Base-by-base conservation (phyloP, 805 yeast species). In the Myxozyma kluyveri region DNA sequence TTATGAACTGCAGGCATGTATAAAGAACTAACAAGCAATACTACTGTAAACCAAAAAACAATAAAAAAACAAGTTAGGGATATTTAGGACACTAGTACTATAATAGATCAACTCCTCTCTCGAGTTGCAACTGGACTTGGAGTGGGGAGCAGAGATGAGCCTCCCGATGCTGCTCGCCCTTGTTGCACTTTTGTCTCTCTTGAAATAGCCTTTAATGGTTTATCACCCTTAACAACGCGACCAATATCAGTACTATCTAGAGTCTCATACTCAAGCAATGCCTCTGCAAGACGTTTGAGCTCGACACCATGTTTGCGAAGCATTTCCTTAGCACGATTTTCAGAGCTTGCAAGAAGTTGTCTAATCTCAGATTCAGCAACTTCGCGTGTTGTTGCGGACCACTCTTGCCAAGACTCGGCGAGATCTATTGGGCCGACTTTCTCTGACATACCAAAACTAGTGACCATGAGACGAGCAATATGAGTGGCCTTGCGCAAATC, bases 401-500 rank as follows among this genome's bases (percentile, higher is more conserved):
- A 93, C 39, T 86, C 80, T 61, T 83, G 89, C 97, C 97, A 91
- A 65, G 87, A 83, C 64, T 89, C 96, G 42, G 91, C 79, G 44
- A 93, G 75, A 65, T 82, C 82, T 24, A 93, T 88, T 4, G 99
- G 99, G 1, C 99, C 99, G 51, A 93, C 86, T 50, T 77, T 80
- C 47, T 87, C 90, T 59, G 93, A 83, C 99, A 93, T 93, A 66
- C 99, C 99, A 67, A 87, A 93, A 45, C 88, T 83, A 0, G 96
- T 88, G 37, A 93, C 96, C 98, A 93, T 93, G 4, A 96, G 95
- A 64, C 96, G 78, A 1, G 99, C 99, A 51, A 88, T 89, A 50
- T 81, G 76, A 0, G 99, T 93, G 17, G 99, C 99, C 62, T 78
- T 82, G 55, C 84, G 79, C 64, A 93, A 79, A 69, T 93, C 99